phyloP scores from a whole-genome alignment of 306 rosid species.

The Quercus parvula region DNA sequence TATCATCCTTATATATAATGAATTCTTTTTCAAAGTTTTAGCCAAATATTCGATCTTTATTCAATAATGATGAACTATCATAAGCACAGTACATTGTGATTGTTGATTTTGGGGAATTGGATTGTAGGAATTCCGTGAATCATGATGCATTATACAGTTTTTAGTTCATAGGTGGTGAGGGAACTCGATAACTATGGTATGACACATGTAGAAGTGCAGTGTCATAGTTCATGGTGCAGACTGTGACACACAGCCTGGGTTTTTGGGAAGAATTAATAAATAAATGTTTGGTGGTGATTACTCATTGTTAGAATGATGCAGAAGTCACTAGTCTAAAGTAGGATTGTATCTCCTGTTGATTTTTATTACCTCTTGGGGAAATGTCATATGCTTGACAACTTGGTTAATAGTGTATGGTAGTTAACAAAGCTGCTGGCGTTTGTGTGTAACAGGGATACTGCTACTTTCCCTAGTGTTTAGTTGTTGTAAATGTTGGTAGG shows the following conservation, averaged over 20 bases:
- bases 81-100: neutral
- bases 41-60: neutral
- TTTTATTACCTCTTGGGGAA: neutral
- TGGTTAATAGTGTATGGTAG: neutral
- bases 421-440: neutral
- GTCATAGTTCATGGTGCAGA: neutral
- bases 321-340: neutral
- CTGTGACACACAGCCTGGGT: neutral
- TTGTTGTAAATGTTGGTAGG: neutral
- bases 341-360: neutral
- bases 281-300: neutral
- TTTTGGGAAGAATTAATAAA: neutral
- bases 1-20: neutral
- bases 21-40: neutral
- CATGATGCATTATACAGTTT: too few species aligned
- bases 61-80: neutral
- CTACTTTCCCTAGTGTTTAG: neutral
- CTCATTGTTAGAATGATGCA: neutral
- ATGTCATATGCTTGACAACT: neutral
- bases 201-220: neutral
- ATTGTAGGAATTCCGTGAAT: neutral
- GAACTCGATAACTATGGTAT: too few species aligned
- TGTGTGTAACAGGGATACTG: neutral
- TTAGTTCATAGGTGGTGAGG: too few species aligned
- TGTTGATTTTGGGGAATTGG: neutral